Conservation (phyloP, 2,329 filamentous ascomycete species). For the Aspergillus pseudonomiae region DNA sequence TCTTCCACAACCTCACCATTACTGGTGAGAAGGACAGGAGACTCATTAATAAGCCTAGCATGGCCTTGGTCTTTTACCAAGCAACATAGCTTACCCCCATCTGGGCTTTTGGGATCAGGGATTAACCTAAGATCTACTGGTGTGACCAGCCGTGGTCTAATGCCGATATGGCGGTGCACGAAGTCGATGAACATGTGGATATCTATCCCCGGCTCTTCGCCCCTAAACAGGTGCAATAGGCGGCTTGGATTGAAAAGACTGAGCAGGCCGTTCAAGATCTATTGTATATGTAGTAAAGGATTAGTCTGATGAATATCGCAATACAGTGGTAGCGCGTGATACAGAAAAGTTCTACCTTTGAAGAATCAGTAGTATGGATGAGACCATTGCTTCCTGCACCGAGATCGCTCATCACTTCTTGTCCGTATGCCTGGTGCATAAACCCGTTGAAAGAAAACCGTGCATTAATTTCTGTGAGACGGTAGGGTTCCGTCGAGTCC, state of each 20-base stretch:
- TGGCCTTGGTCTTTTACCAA: not conserved
- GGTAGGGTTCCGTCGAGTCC: not conserved
- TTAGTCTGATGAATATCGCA: too few species aligned
- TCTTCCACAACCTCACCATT: conserved; percentile 24
- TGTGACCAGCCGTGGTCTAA: conserved; percentile 11
- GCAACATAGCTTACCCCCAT: conserved; percentile 18
- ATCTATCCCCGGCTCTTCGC: conserved; percentile 18
- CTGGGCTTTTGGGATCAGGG: not conserved
- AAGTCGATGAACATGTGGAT: conserved; percentile 18
- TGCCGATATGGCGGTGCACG: not conserved
- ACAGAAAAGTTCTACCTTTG: conserved; percentile 8
- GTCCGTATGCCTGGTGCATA: conserved; percentile 14
- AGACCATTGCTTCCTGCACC: conserved; percentile 4
- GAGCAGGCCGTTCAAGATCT: conserved; percentile 13
- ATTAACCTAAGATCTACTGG: conserved; percentile 17
- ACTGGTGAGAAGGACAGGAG: not conserved
- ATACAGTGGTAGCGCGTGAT: too few species aligned
- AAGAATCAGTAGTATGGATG: conserved; percentile 7
- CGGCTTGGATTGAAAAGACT: conserved; percentile 11
- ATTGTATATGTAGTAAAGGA: too few species aligned
- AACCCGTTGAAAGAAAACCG: conserved; percentile 29
- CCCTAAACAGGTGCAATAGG: conserved; percentile 23
- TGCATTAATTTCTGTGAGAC: conserved; percentile 31
- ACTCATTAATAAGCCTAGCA: not conserved
- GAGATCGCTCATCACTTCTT: conserved; percentile 11